Percentiles rank a stretch among this genome's conserved stretches.
Evolutionary conservation across 495 filamentous ascomycete species (phyloP).

Genomic region (Penicillium bialowiezense): DNA sequence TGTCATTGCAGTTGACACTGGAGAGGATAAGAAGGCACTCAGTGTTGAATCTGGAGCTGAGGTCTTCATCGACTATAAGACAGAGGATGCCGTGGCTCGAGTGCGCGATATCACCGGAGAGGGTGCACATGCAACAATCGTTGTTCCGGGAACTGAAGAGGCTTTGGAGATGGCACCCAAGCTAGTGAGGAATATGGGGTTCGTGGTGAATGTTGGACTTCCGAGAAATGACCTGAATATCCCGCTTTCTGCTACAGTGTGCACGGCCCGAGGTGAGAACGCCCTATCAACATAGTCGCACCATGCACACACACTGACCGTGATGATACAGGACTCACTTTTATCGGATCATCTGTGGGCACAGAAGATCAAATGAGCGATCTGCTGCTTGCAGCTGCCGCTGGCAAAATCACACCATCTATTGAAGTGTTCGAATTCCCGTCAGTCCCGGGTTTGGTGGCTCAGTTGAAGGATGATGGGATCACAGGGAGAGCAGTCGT

Average conservation of each 20-base stretch:
- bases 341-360: conserved; percentile 31
- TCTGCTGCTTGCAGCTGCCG: conserved; percentile 18
- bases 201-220: conserved; percentile 28
- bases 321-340: conserved; percentile 18
- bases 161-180: conserved; percentile 23
- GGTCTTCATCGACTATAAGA: conserved; percentile 29
- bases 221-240: conserved; percentile 27
- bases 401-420: conserved; percentile 18
- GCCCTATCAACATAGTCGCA: too few relatives aligned
- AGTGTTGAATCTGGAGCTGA: conserved; percentile 30
- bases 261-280: conserved; percentile 27
- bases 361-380: conserved; percentile 25
- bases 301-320: too few relatives aligned
- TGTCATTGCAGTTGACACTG: conserved; percentile 35
- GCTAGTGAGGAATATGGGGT: conserved; percentile 29
- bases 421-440: conserved; percentile 25
- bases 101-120: conserved; percentile 29
- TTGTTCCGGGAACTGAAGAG: conserved; percentile 24
- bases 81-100: conserved; percentile 22
- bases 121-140: conserved; percentile 31
- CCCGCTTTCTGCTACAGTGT: conserved; percentile 26
- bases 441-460: conserved; percentile 18
- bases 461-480: conserved; percentile 13
- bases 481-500: conserved; percentile 27
- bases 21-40: conserved; percentile 26